These are phyloP conservation scores for Amyloporia xantha DNA, from an alignment of 768 basidiomycete genomes.

Conservation along the genomic window DNA sequence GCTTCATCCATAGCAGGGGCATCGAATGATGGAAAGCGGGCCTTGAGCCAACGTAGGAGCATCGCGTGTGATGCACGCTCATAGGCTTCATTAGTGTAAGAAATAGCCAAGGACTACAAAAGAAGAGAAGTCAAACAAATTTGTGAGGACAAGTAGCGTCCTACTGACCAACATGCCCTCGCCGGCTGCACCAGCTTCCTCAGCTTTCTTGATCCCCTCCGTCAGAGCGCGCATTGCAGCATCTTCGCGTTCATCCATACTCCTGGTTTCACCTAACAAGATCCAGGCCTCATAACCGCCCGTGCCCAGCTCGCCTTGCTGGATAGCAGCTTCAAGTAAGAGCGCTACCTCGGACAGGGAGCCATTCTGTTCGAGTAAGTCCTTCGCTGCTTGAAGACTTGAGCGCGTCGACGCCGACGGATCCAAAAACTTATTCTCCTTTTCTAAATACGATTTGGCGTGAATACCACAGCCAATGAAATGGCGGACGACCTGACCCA, in stretches of 20 bases:
- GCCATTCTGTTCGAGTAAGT: constrained; percentile 70
- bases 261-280: constrained; percentile 80
- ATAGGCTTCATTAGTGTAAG: constrained; percentile 90
- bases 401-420: constrained; percentile 43
- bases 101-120: constrained; percentile 83
- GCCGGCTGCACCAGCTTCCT: constrained; percentile 55
- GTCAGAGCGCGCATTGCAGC: constrained; percentile 72
- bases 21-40: constrained; percentile 51
- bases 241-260: constrained; percentile 86
- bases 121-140: constrained; percentile 10
- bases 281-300: constrained; percentile 91
- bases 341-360: constrained; percentile 83
- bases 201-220: constrained; percentile 64
- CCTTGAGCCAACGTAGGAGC: constrained; percentile 78
- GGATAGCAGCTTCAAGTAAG: constrained; percentile 87
- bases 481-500: constrained; percentile 30
- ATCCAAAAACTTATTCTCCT: constrained; percentile 64
- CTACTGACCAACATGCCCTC: constrained; percentile 67
- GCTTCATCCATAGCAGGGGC: constrained; percentile 50
- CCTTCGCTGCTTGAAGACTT: constrained; percentile 63
- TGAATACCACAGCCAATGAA: not conserved
- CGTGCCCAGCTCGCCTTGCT: constrained; percentile 71
- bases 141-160: not conserved
- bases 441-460: constrained; percentile 37
- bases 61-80: constrained; percentile 82